A percentile compares a stretch with the other conserved stretches of the same genome.
Conservation (phyloP, 495 filamentous ascomycete species). For the Aspergillus coremiiformis region DNA sequence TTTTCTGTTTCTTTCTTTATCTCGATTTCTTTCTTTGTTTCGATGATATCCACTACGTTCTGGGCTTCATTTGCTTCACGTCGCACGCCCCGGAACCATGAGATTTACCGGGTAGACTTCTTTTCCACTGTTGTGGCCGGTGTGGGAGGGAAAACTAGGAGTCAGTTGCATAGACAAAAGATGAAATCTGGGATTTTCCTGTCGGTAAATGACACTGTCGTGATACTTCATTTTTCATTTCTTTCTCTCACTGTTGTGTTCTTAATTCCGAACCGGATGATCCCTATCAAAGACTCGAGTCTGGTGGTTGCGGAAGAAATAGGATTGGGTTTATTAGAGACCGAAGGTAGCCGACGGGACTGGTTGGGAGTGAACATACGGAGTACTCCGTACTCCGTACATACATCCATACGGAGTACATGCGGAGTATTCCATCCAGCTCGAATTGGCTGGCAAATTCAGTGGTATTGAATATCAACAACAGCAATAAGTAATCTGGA, state of each 20-base stretch:
- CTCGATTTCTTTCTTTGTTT: conserved; percentile 12
- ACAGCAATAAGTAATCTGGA: no score
- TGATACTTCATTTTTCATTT: neutral
- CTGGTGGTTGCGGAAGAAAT: neutral
- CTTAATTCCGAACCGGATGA: no score
- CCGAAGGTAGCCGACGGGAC: neutral
- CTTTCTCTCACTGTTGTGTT: neutral
- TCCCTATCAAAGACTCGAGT: no score
- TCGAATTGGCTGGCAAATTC: no score
- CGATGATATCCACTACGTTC: conserved; percentile 26
- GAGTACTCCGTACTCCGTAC: no score
- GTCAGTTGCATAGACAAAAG: conserved; percentile 1
- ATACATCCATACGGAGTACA: no score
- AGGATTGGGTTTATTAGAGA: neutral
- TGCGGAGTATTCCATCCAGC: no score
- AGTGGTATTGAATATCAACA: no score
- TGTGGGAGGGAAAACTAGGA: neutral
- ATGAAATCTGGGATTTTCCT: neutral
- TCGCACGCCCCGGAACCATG: neutral
- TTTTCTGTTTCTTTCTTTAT: conserved; percentile 9
- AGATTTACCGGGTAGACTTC: neutral
- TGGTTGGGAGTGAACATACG: neutral
- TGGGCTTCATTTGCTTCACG: conserved; percentile 3
- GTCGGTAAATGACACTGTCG: neutral
- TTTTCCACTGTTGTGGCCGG: neutral